phyloP scores from a whole-genome alignment of 2,329 filamentous ascomycete genomes.

The Fusarium agapanthi region DNA sequence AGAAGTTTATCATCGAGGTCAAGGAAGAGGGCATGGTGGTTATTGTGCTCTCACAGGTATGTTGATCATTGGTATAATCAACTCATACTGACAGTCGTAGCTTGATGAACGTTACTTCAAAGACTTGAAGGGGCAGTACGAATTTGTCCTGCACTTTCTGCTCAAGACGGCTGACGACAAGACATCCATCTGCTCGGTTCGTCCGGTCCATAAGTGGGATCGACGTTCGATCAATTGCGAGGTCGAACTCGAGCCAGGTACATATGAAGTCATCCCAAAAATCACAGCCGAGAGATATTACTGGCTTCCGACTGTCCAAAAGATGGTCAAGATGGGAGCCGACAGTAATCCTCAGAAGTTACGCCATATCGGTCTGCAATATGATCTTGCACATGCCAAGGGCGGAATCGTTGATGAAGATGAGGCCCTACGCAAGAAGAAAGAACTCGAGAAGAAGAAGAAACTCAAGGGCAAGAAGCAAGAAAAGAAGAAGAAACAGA shows the following conservation, averaged over 20 bases:
- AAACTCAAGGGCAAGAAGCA: constrained; percentile 39
- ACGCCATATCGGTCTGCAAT: constrained; percentile 65
- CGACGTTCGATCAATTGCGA: constrained; percentile 76
- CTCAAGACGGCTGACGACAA: constrained; percentile 42
- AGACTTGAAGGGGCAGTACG: constrained; percentile 56
- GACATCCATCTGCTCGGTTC: constrained; percentile 34
- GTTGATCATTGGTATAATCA: background rate
- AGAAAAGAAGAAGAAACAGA: constrained; percentile 35
- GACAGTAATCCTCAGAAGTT: constrained; percentile 69
- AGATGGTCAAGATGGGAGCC: constrained; percentile 62
- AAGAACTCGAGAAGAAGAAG: constrained; percentile 40
- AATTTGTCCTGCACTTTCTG: constrained; percentile 54
- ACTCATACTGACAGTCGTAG: constrained; percentile 35
- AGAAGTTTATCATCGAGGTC: constrained; percentile 54
- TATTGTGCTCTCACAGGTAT: constrained; percentile 53
- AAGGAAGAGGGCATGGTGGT: constrained; percentile 53
- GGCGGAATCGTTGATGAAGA: constrained; percentile 63
- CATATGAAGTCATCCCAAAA: constrained; percentile 75
- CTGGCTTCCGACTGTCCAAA: constrained; percentile 60
- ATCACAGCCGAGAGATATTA: constrained; percentile 64
- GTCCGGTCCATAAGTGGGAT: constrained; percentile 49
- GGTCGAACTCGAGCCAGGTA: constrained; percentile 72
- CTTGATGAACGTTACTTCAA: constrained; percentile 57
- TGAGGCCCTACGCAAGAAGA: constrained; percentile 44
- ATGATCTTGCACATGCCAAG: constrained; percentile 69